Percentiles rank a stretch among this genome's conserved stretches.
phyloP scores from a whole-genome alignment of 1,139 yeast species.

The Suhomyces maxii region DNA sequence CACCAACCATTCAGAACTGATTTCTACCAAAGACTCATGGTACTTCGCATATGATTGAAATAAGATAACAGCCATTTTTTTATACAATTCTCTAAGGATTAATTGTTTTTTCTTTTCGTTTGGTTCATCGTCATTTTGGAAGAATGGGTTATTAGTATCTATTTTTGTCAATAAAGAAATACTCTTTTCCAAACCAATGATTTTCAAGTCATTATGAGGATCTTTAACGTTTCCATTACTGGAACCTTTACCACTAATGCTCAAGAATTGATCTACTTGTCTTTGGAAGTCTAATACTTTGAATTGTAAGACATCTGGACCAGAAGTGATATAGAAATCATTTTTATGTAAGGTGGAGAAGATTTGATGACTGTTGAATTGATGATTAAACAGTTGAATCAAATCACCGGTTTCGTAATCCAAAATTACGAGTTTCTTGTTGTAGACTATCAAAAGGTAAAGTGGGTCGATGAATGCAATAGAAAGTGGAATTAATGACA shows the following conservation, averaged over 20 bases:
- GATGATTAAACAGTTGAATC: conserved; percentile 43
- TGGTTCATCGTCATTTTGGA: conserved; percentile 18
- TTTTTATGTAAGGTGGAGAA: conserved; percentile 16
- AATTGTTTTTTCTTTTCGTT: conserved; percentile 32
- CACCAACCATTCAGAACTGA: conserved; percentile 45
- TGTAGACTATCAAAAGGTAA: conserved; percentile 43
- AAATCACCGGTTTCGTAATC: conserved; percentile 45
- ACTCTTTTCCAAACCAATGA: conserved; percentile 38
- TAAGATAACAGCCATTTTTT: conserved; percentile 31
- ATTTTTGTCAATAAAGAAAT: conserved; percentile 32
- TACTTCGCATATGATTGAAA: conserved; percentile 39
- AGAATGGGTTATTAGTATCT: conserved; percentile 25
- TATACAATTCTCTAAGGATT: conserved; percentile 33
- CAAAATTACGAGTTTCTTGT: conserved; percentile 44
- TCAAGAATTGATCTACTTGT: conserved; percentile 43
- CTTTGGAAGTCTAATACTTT: conserved; percentile 32
- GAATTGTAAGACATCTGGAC: conserved; percentile 32
- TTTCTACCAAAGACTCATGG: conserved; percentile 43
- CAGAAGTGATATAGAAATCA: conserved; percentile 29
- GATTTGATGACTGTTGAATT: conserved; percentile 26
- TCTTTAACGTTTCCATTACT: conserved; percentile 23
- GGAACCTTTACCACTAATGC: conserved; percentile 24
- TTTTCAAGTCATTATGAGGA: conserved; percentile 31
- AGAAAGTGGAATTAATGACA: conserved; percentile 30
- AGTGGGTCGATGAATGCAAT: conserved; percentile 43